Evolutionary conservation across 306 rosid species (phyloP), one percentile per base, ranked within the genome.

Genomic region (Arachis stenosperma): DNA sequence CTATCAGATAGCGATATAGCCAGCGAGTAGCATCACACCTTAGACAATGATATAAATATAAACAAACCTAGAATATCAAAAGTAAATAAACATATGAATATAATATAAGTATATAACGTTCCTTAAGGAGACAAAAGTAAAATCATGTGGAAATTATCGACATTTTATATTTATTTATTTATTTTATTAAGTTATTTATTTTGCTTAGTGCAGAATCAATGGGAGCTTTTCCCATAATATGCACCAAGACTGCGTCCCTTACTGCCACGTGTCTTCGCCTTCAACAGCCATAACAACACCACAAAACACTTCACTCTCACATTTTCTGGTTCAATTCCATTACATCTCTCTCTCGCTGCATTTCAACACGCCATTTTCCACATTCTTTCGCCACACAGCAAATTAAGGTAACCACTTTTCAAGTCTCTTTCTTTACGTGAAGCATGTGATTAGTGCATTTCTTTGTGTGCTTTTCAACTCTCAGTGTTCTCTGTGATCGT

Each of bases 231-330:
- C 22, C 50, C 8, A 44, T 64, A 15, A 5, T 80, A 62, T 80
- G 59, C 77, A 56, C 80, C 74, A 70, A 57, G 73, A 75, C 55
- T 13, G 59, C 36, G 69, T 65, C 37, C 30, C 78, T 2, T 11
- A 75, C 70, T 81, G 81, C 70, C 81, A 81, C 84, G 84, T 81
- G 84, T 9, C 76, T 7, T 48, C 61, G 5, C 39, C 71, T 47
- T 64, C 74, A 69, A 63, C 60, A 69, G 69, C 74, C 80, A 70
- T 75, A 0, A 63, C 48, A n/a, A 36, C 61, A 69, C 13, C 8
- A 13, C 57, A 52, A 46, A 46, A 10, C 9, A 11, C 11, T 63
- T 69, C 80, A 44, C 73, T 69, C 62, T 54, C 80, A 50, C 27
- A 33, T 43, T 68, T 56, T 74, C 69, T 29, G 11, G 11, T 70